phyloP scores from a whole-genome alignment of 2,329 filamentous ascomycete species.

The Cyanodermella asteris region DNA sequence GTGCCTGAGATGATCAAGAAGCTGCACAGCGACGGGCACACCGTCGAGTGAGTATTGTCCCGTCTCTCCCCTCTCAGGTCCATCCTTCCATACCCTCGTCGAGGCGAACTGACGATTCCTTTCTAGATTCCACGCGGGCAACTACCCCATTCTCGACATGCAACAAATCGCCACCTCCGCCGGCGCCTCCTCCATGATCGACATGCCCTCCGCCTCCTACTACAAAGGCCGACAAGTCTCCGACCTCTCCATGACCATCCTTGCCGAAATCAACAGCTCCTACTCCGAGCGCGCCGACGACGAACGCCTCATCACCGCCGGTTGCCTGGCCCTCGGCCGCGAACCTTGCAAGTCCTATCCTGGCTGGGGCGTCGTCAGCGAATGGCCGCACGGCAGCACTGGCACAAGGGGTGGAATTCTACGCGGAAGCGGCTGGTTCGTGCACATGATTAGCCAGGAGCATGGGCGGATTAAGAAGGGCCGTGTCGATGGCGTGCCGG shows the following conservation, averaged over 20 bases:
- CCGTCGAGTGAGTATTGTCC: too few species aligned
- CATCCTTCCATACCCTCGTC: slow-evolving; percentile 9
- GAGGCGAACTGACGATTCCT: slow-evolving; percentile 24
- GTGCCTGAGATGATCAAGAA: too few species aligned
- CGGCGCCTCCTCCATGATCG: slow-evolving; percentile 17
- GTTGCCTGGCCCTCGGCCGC: slow-evolving; percentile 46
- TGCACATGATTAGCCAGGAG: slow-evolving; percentile 54
- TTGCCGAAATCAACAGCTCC: slow-evolving; percentile 49
- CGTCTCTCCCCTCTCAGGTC: too few species aligned
- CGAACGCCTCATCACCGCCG: slow-evolving; percentile 49
- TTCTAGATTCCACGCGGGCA: slow-evolving; percentile 59
- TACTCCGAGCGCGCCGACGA: slow-evolving; percentile 38
- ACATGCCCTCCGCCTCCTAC: slow-evolving; percentile 12
- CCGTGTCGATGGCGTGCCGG: slow-evolving; percentile 17
- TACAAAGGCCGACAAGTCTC: slow-evolving; percentile 29
- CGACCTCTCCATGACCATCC: slow-evolving; percentile 43
- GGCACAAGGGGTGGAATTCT: slow-evolving; percentile 18
- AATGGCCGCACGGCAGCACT: slow-evolving; percentile 26
- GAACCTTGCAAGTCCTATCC: slow-evolving; percentile 51
- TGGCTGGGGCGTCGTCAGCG: slow-evolving; percentile 48
- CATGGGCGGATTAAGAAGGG: slow-evolving; percentile 50
- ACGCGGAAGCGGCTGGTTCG: slow-evolving; percentile 35
- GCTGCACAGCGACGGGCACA: too few species aligned
- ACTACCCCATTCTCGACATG: slow-evolving; percentile 55
- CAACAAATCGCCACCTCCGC: slow-evolving; percentile 59